Base-by-base conservation (phyloP, 2,329 filamentous ascomycete species). In the Periglandula ipomoeae region DNA sequence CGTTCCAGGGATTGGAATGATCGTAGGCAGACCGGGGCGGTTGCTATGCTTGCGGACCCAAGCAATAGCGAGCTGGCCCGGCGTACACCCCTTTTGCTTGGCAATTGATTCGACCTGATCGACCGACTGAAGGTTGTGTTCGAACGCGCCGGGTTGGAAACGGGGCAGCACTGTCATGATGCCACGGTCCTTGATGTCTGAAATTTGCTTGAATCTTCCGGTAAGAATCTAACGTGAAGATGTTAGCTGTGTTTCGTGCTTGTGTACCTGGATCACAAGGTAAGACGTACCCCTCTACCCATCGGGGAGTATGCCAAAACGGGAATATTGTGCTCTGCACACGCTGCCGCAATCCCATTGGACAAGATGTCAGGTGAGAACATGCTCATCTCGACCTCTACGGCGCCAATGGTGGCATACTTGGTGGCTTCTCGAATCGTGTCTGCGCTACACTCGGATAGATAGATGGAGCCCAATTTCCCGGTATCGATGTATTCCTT, bases 1-100 rank as follows among this genome's bases (percentile, higher is more conserved):
- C 9, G 82, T 75, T 11, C 82, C 82, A 0, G 83, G 84, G 53
- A 85, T 84, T 2, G 83, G 82, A 50, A 87, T 76, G 55, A 86
- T 76, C 13, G 59, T 62, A 9, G 76, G 76, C 66, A 78, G 68
- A 15, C 75, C 79, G 6, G 75, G 69, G 27, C 67, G 68, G 47
- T 65, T 66, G 47, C 70, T 74, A 30, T 81, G 67, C 3, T 70
- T 63, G 44, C 69, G 59, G 7, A 80, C 68, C 84, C 85, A 89
- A 32, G 71, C 74, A 44, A 89, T 69, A 5, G 84, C 84, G 19
- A 89, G 69, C 64, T 89, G 84, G 1, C 75, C 75, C 3, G 78
- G 61, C 0, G 80, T 85, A 59, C 72, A 75, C 0, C 73, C 72
- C 66, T 84, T 87, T 56, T 71, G 70, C 55, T 68, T 60, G 1